Percentiles rank a stretch among this genome's conserved stretches.
Evolutionary conservation across 495 filamentous ascomycete genomes (phyloP).

Genomic region (Xylaria castorea): DNA sequence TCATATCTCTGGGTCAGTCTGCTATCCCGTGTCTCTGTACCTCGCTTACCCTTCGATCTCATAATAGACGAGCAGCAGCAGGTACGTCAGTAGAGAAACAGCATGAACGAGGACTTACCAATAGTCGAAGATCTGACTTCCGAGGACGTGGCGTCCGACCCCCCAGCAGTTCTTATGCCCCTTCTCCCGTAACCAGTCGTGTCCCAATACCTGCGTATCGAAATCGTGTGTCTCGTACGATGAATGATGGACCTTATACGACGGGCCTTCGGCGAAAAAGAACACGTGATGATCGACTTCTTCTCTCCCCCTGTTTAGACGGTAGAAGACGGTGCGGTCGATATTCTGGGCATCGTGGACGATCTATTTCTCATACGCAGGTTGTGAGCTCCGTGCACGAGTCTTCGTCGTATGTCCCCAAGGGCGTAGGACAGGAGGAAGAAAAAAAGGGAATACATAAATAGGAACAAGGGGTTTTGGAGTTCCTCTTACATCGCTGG

Average conservation of each 20-base stretch:
- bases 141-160: slow-evolving; percentile 71
- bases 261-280: slow-evolving; percentile 66
- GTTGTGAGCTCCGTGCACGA: background rate
- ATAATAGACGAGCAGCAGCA: background rate
- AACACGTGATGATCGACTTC: slow-evolving; percentile 76
- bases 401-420: background rate
- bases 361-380: slow-evolving; percentile 31
- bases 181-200: slow-evolving; percentile 70
- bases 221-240: slow-evolving; percentile 80
- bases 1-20: background rate
- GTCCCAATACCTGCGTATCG: slow-evolving; percentile 75
- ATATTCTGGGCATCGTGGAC: slow-evolving; percentile 58
- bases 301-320: slow-evolving; percentile 66
- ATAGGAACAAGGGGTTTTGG: background rate
- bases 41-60: background rate
- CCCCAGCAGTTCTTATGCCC: slow-evolving; percentile 76
- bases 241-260: slow-evolving; percentile 71
- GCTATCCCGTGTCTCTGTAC: background rate
- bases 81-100: background rate
- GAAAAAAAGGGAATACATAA: slow-evolving; percentile 18
- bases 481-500: slow-evolving; percentile 52
- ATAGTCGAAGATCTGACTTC: slow-evolving; percentile 74
- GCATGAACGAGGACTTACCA: slow-evolving; percentile 48
- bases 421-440: background rate
- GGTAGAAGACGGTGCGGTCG: slow-evolving; percentile 66